Percentiles rank a stretch among this genome's conserved stretches.
phyloP scores from a whole-genome alignment of 345 rosid genomes.

The Excoecaria agallocha region DNA sequence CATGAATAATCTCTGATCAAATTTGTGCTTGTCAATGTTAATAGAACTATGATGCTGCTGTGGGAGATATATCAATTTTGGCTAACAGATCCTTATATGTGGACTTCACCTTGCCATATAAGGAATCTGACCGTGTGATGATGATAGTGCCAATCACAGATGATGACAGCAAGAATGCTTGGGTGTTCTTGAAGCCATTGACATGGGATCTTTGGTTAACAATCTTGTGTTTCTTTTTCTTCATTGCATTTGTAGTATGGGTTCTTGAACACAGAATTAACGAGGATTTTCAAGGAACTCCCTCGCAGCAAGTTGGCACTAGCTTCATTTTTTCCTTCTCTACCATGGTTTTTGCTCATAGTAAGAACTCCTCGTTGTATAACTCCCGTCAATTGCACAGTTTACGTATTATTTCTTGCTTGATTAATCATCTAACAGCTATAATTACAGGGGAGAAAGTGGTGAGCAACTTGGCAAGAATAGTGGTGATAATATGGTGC shows the following conservation, averaged over 20 bases:
- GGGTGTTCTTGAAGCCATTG: constrained; percentile 69
- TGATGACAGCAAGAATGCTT: constrained; percentile 35
- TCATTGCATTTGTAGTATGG: constrained; percentile 62
- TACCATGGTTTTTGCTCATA: constrained; percentile 25
- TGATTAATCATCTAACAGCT: not conserved
- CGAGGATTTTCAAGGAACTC: constrained; percentile 73
- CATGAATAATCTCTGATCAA: not conserved
- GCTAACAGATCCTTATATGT: constrained; percentile 21
- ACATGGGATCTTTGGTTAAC: constrained; percentile 58
- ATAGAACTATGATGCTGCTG: constrained; percentile 13
- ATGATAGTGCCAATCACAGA: constrained; percentile 68
- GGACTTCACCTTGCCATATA: too few species aligned
- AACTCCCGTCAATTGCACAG: too few species aligned
- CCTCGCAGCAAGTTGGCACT: constrained; percentile 56
- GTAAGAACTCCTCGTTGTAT: not conserved
- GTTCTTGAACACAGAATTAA: constrained; percentile 66
- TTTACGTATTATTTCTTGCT: too few species aligned
- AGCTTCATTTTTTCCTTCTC: constrained; percentile 64
- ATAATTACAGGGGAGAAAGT: constrained; percentile 52
- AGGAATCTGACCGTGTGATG: constrained; percentile 13
- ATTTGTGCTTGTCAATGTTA: not conserved
- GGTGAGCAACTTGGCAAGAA: constrained; percentile 40
- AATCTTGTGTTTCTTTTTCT: constrained; percentile 44
- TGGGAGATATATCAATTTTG: constrained; percentile 15
- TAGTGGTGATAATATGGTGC: constrained; percentile 53